These are phyloP conservation scores for Talaromyces pinophilus DNA, from an alignment of 2,329 filamentous ascomycete species.

Conservation along the genomic window DNA sequence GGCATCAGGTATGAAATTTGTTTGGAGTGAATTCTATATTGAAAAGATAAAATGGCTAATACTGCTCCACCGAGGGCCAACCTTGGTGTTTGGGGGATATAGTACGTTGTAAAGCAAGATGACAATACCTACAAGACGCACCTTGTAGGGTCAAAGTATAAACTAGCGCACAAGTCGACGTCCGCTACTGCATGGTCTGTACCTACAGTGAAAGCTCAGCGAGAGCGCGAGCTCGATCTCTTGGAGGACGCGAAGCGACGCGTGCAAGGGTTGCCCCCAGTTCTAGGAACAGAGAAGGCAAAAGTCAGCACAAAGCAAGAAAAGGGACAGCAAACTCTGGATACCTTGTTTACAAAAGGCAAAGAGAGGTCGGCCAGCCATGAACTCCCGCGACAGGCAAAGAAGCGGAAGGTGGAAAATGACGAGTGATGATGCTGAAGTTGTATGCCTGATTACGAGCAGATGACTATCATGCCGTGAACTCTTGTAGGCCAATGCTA, in stretches of 20 bases:
- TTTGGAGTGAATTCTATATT: background rate
- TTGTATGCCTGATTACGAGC: background rate
- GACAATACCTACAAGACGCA: conserved; percentile 41
- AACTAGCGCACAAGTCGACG: conserved; percentile 38
- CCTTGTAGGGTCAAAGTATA: conserved; percentile 39
- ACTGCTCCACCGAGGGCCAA: background rate
- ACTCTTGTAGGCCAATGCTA: background rate
- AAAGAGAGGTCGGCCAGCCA: conserved; percentile 1
- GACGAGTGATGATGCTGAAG: background rate
- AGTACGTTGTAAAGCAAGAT: conserved; percentile 40
- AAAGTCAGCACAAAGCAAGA: conserved; percentile 34
- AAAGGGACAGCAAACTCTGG: conserved; percentile 37
- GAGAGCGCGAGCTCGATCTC: conserved; percentile 37
- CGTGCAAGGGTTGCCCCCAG: conserved; percentile 37
- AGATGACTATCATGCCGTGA: background rate
- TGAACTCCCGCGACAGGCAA: background rate
- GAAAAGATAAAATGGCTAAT: background rate
- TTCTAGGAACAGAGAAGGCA: conserved; percentile 36
- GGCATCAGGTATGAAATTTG: conserved; percentile 34
- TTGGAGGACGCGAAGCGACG: conserved; percentile 38
- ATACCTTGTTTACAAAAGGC: conserved; percentile 33
- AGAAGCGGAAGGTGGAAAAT: background rate
- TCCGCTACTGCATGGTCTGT: conserved; percentile 37
- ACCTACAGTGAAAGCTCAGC: conserved; percentile 37
- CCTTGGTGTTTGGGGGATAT: background rate